Evolutionary conservation across 1,284 basidiomycete genomes (phyloP).

Genomic region (Ganoderma multipileum): DNA sequence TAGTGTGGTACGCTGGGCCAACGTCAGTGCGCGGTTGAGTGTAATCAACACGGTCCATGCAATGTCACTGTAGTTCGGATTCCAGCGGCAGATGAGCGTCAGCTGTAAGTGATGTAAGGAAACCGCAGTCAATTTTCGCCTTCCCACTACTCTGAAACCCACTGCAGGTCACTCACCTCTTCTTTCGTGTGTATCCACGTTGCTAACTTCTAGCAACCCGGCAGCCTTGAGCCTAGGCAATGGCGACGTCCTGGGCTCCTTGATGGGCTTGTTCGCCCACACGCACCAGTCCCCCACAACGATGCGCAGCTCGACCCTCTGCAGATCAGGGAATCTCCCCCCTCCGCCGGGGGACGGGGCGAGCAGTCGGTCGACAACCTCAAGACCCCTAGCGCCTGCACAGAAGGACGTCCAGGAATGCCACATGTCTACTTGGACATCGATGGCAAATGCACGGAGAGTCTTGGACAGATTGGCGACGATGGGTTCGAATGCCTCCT

Average conservation of each 20-base stretch:
- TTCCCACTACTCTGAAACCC: no score
- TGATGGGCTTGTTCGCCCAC: not conserved
- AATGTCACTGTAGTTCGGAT: no score
- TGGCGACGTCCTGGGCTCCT: not conserved
- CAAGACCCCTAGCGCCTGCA: not conserved
- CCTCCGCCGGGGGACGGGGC: not conserved
- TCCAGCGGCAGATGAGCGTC: no score
- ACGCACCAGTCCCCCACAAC: no score
- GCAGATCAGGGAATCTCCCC: not conserved
- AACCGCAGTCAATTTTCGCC: no score
- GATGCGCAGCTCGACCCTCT: not conserved
- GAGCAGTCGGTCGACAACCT: not conserved
- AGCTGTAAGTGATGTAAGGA: no score
- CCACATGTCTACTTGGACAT: not conserved
- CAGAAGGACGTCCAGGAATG: not conserved
- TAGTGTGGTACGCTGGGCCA: no score
- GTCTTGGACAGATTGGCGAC: not conserved
- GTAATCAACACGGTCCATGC: no score
- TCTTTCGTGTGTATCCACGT: no score
- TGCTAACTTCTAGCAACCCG: not conserved
- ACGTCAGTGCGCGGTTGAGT: no score
- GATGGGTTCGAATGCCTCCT: not conserved
- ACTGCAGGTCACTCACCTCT: no score
- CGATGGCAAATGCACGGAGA: not conserved
- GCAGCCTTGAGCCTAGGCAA: not conserved